A percentile compares a stretch with the other conserved stretches of the same genome.
Evolutionary conservation across 75 land plant species (phyloP).

Genomic region (Larix kaempferi): DNA sequence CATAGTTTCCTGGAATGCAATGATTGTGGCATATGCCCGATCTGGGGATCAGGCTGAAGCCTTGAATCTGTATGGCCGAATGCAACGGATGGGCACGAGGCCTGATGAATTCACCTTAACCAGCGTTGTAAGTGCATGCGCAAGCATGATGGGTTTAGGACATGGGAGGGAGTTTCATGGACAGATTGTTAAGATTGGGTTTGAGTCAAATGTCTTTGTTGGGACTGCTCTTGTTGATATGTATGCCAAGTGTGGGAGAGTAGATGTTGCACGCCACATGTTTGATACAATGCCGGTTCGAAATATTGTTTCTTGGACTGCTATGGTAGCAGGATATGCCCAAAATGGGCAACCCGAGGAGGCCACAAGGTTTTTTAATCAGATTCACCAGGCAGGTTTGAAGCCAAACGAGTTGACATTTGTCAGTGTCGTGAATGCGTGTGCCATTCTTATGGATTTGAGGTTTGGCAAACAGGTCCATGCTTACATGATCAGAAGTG

Average conservation of each 20-base stretch:
- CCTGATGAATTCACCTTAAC: too few relatives aligned
- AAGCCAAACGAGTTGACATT: constrained; percentile 11
- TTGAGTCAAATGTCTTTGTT: constrained; percentile 8
- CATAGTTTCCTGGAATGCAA: neutral
- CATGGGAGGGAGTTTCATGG: constrained; percentile 20
- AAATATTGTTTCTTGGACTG: constrained; percentile 9
- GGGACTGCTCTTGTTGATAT: constrained; percentile 25
- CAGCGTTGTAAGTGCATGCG: constrained; percentile 12
- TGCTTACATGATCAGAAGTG: constrained; percentile 5
- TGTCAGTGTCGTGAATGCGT: constrained; percentile 7
- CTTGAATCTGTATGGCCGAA: neutral
- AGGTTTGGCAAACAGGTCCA: constrained; percentile 7
- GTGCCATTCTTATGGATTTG: constrained; percentile 4
- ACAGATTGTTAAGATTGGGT: constrained; percentile 1
- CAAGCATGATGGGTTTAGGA: constrained; percentile 6
- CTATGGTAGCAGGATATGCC: constrained; percentile 12
- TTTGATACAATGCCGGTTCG: constrained; percentile 4
- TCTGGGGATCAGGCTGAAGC: neutral
- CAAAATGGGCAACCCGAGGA: constrained; percentile 6
- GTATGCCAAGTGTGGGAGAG: constrained; percentile 30
- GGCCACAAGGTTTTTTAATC: constrained; percentile 5
- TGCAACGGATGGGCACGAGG: neutral
- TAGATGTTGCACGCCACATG: constrained; percentile 3
- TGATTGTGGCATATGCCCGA: neutral
- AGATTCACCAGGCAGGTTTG: neutral